A percentile compares a stretch with the other conserved stretches of the same genome.
Evolutionary conservation across 495 filamentous ascomycete species (phyloP).

Genomic region (Chaetomidium leptoderma): DNA sequence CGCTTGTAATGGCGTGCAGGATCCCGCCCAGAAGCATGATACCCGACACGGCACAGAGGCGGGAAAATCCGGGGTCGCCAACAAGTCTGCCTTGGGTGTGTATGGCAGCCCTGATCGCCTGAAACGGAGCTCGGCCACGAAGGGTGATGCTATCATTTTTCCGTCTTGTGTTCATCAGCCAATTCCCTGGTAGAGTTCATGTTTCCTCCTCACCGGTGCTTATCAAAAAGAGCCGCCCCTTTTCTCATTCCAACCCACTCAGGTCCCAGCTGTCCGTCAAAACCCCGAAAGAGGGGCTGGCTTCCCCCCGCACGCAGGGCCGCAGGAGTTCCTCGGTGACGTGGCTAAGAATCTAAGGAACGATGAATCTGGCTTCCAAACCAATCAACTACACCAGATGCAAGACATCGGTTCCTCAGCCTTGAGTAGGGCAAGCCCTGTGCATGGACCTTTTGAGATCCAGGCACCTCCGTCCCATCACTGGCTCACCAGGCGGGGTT

Average conservation of each 20-base stretch:
- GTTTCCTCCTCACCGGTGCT: not conserved
- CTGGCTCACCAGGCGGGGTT: constrained; percentile 17
- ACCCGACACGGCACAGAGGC: no score
- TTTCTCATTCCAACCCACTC: not conserved
- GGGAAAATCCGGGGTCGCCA: no score
- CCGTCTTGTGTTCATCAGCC: no score
- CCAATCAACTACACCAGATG: constrained; percentile 11
- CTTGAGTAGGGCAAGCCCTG: not conserved
- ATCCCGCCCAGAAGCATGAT: no score
- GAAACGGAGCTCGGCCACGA: no score
- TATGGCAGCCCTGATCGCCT: no score
- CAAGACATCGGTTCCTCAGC: constrained; percentile 7
- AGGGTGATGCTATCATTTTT: no score
- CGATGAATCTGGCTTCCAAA: not conserved
- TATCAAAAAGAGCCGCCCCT: not conserved
- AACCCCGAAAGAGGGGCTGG: constrained; percentile 7
- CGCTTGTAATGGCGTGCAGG: no score
- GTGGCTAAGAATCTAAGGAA: constrained; percentile 17
- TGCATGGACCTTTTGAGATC: constrained; percentile 1
- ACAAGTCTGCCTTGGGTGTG: no score
- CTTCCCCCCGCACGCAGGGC: not conserved
- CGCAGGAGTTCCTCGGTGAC: constrained; percentile 14
- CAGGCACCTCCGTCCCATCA: constrained; percentile 9
- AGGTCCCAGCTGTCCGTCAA: not conserved
- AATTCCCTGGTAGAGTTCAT: no score